These are phyloP conservation scores for Scenedesmus sp. DNA, from an alignment of 163 green algal genomes.

Conservation along the genomic window DNA sequence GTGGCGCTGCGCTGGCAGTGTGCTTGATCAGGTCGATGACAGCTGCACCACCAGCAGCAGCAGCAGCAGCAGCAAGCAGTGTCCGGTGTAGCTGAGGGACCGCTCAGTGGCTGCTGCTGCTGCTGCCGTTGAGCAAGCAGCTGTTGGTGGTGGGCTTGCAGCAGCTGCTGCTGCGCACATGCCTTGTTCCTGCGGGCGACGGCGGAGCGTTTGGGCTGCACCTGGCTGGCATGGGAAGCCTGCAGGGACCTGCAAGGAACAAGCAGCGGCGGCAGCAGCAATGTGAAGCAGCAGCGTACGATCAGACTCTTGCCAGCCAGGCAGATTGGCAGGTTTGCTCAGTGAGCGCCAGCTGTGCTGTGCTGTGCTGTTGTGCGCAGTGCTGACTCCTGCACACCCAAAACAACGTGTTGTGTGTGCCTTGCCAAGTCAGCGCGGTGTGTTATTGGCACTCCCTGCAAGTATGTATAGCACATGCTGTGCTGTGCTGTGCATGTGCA, in stretches of 20 bases:
- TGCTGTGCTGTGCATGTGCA: too few species aligned
- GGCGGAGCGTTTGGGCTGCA: background rate
- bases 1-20: background rate
- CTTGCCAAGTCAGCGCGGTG: background rate
- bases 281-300: background rate
- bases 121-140: constrained; percentile 6
- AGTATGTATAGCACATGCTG: too few species aligned
- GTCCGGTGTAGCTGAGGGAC: too few species aligned
- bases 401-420: too few species aligned
- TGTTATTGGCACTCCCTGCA: too few species aligned
- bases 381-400: too few species aligned
- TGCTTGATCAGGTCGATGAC: background rate
- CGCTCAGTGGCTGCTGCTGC: constrained; percentile 3
- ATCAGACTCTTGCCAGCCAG: background rate
- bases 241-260: background rate
- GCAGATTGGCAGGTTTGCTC: background rate
- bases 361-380: background rate
- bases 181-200: background rate
- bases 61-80: background rate
- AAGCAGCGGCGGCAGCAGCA: background rate
- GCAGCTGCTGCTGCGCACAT: background rate
- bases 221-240: background rate
- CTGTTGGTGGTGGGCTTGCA: background rate
- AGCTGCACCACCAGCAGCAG: background rate
- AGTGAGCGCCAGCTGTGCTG: too few species aligned